Conservation (phyloP, 495 filamentous ascomycete genomes). For the Penicillium coffeae region DNA sequence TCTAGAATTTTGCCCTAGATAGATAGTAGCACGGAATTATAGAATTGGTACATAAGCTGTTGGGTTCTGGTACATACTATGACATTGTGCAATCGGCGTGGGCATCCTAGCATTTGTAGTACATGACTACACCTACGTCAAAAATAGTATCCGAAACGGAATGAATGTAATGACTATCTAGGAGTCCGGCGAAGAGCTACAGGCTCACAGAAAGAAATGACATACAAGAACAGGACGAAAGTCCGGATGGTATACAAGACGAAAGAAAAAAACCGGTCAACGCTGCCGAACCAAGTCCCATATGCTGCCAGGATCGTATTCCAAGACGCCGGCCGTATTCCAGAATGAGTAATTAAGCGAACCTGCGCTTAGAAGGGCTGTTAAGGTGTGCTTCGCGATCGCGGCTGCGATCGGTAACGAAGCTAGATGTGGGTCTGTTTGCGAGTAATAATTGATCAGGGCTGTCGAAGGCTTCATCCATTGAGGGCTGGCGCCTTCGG, state of each 20-base stretch:
- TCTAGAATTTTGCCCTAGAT: no score
- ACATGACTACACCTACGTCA: no score
- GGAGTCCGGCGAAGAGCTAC: no score
- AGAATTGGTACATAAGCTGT: no score
- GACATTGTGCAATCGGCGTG: no score
- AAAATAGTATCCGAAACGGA: no score
- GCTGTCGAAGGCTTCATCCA: no score
- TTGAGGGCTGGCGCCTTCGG: no score
- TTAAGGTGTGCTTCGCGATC: slow-evolving; percentile 34
- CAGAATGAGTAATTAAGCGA: slow-evolving; percentile 12
- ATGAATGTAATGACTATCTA: no score
- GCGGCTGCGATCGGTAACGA: slow-evolving; percentile 33
- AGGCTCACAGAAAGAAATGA: slow-evolving; percentile 1
- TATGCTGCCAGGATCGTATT: not conserved
- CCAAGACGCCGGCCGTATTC: slow-evolving; percentile 18
- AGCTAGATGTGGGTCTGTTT: slow-evolving; percentile 26
- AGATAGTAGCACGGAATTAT: no score
- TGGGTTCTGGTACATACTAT: no score
- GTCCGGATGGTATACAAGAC: not conserved
- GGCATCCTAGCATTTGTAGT: no score
- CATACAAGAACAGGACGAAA: not conserved
- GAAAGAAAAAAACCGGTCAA: not conserved
- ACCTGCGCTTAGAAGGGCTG: slow-evolving; percentile 37
- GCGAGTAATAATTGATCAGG: slow-evolving; percentile 33
- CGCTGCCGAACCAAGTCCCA: not conserved